phyloP scores from a whole-genome alignment of 2,329 filamentous ascomycete species.

The Akanthomyces muscarius region DNA sequence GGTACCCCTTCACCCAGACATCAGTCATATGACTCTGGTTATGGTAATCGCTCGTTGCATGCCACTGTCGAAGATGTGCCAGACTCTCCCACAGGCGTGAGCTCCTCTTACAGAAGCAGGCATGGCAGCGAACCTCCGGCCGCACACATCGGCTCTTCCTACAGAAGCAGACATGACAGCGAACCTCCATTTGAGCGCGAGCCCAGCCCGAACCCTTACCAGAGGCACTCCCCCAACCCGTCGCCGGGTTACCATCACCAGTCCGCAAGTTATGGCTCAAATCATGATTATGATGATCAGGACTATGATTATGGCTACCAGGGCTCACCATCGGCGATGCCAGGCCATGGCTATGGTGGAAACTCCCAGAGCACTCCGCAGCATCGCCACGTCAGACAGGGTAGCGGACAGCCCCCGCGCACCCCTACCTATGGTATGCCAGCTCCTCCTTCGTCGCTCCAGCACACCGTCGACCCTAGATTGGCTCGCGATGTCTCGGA shows the following conservation, averaged over 20 bases:
- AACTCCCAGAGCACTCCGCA: constrained; percentile 15
- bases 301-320: constrained; percentile 9
- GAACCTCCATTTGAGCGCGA: constrained; percentile 8
- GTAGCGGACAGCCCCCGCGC: constrained; percentile 12
- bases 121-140: neutral
- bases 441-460: constrained; percentile 52
- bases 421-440: constrained; percentile 40
- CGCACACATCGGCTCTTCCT: neutral
- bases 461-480: constrained; percentile 56
- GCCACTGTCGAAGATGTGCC: constrained; percentile 62
- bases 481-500: constrained; percentile 55
- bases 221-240: constrained; percentile 6
- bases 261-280: neutral
- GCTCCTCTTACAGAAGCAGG: constrained; percentile 3
- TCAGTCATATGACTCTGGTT: constrained; percentile 47
- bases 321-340: constrained; percentile 20
- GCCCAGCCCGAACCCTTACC: constrained; percentile 16
- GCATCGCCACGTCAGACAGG: constrained; percentile 28
- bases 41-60: constrained; percentile 51
- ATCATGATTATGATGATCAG: neutral
- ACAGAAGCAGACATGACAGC: constrained; percentile 4
- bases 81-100: constrained; percentile 39
- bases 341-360: constrained; percentile 17
- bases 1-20: constrained; percentile 40
- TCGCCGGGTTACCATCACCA: constrained; percentile 8